Percentiles rank a stretch among this genome's conserved stretches.
These are phyloP conservation scores for Hyaloscypha bicolor DNA, from an alignment of 495 filamentous ascomycete species.

Conservation along the genomic window DNA sequence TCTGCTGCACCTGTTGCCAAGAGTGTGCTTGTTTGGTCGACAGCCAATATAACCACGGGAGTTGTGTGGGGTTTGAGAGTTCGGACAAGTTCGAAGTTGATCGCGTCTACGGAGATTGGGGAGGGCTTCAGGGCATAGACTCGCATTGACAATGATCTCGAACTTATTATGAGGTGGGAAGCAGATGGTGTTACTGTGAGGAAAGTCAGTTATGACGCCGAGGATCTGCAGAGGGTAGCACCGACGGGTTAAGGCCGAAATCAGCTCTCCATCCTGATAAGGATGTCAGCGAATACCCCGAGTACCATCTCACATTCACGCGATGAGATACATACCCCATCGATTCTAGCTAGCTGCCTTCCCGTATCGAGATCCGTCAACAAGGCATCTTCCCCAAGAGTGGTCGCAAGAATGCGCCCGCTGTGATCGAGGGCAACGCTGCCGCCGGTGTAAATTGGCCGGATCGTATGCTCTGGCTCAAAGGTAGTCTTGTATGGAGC, in stretches of 20 bases:
- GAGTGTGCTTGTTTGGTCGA: constrained; percentile 85
- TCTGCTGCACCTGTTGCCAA: constrained; percentile 91
- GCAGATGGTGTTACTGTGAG: constrained; percentile 78
- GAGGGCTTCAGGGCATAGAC: constrained; percentile 74
- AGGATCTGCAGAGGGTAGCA: constrained; percentile 11
- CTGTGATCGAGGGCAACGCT: constrained; percentile 79
- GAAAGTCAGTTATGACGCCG: constrained; percentile 30
- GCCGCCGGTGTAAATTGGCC: constrained; percentile 93
- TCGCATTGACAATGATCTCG: constrained; percentile 90
- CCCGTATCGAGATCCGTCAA: constrained; percentile 85
- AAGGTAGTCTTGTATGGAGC: constrained; percentile 76
- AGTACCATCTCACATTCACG: neutral
- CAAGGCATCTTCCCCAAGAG: constrained; percentile 84
- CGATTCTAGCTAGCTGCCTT: constrained; percentile 78
- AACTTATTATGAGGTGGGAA: constrained; percentile 87
- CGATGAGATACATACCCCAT: constrained; percentile 68
- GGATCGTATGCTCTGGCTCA: constrained; percentile 75
- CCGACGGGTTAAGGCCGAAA: constrained; percentile 83
- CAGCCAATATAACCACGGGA: constrained; percentile 80
- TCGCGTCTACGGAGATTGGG: constrained; percentile 48
- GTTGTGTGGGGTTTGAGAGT: constrained; percentile 89
- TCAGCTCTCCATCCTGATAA: constrained; percentile 84
- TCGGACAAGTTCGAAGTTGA: constrained; percentile 69
- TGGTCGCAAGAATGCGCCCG: constrained; percentile 83
- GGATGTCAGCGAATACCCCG: constrained; percentile 12